Conservation (phyloP, 345 rosid species). For the Acer campestre region DNA sequence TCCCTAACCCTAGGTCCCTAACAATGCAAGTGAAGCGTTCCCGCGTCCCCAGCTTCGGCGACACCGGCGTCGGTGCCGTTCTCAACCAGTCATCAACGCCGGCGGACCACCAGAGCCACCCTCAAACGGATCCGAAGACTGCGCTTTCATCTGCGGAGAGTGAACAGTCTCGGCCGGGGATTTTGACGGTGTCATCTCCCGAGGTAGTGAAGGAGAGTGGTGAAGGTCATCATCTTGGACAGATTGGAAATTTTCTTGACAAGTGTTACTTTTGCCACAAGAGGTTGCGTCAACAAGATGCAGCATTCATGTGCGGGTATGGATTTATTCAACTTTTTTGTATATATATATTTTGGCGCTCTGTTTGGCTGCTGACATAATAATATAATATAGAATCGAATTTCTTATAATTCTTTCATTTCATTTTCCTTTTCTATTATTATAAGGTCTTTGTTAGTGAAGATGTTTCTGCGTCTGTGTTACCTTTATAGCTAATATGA, state of each 20-base stretch:
- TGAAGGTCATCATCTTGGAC: conserved; percentile 6
- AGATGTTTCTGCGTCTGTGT: background rate
- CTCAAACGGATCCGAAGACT: background rate
- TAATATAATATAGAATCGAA: background rate
- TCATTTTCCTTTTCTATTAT: background rate
- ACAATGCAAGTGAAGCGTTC: conserved; percentile 43
- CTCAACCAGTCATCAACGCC: conserved; percentile 7
- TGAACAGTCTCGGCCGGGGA: conserved; percentile 18
- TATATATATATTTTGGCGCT: background rate
- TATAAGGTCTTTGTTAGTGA: background rate
- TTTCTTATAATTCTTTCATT: background rate
- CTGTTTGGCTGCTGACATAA: conserved; percentile 14
- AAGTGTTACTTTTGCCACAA: conserved; percentile 38
- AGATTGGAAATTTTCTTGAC: conserved; percentile 33
- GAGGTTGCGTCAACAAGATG: conserved; percentile 22
- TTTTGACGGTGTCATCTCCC: conserved; percentile 31
- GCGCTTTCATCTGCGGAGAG: background rate
- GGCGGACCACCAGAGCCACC: conserved; percentile 4
- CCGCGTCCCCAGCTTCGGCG: conserved; percentile 24
- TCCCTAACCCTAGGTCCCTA: background rate
- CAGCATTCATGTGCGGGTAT: conserved; percentile 47
- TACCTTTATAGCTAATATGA: background rate
- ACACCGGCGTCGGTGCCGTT: conserved; percentile 11
- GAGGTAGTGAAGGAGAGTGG: conserved; percentile 14
- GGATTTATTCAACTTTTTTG: background rate